Conservation (phyloP, 2,329 filamentous ascomycete species). For the Neurospora sp. region DNA sequence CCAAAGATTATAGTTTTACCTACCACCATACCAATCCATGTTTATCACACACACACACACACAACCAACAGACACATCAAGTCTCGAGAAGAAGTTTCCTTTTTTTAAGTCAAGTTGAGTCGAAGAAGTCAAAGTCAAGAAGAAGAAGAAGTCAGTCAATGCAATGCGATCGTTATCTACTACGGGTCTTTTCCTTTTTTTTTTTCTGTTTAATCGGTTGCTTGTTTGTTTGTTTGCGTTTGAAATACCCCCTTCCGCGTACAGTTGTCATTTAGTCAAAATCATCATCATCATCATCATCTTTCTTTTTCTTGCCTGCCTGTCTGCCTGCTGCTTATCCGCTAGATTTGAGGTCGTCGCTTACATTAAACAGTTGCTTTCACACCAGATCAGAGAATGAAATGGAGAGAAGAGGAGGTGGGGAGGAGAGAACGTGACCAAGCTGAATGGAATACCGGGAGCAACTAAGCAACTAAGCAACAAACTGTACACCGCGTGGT, state of each 20-base stretch:
- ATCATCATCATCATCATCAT: neutral
- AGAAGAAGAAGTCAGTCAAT: neutral
- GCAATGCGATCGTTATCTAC: neutral
- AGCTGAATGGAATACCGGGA: neutral
- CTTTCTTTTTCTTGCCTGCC: too few relatives aligned
- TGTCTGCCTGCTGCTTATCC: neutral
- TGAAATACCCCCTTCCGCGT: constrained; percentile 3
- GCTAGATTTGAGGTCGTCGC: neutral
- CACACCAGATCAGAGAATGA: neutral
- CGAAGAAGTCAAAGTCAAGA: neutral
- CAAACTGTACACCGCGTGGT: neutral
- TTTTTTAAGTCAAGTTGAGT: neutral
- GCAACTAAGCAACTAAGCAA: neutral
- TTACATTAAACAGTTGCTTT: neutral
- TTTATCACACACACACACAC: neutral
- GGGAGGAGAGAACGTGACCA: neutral
- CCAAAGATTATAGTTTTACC: neutral
- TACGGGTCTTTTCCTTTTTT: constrained; percentile 6
- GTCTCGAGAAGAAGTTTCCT: neutral
- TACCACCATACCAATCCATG: neutral
- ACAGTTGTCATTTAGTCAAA: neutral
- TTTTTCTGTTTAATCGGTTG: neutral
- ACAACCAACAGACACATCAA: neutral
- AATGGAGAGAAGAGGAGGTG: neutral
- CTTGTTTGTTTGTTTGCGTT: neutral